phyloP scores from a whole-genome alignment of 2,329 filamentous ascomycete genomes.

The Fusarium veterinarium region DNA sequence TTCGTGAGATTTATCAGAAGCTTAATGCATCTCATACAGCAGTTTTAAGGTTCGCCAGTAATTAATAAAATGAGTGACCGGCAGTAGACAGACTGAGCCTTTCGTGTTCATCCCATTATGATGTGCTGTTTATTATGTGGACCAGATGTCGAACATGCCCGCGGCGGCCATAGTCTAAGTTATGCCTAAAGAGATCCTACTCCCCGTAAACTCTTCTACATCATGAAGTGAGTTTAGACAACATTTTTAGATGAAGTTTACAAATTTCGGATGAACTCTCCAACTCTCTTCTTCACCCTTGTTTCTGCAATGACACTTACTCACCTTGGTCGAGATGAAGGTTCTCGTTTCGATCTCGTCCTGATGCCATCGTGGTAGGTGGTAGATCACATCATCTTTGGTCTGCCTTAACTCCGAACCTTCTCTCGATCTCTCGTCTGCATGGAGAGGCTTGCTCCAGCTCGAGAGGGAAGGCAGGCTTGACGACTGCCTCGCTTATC shows the following conservation, averaged over 20 bases:
- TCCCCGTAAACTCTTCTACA: too few species aligned
- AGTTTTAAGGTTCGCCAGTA: not conserved
- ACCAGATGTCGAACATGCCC: too few species aligned
- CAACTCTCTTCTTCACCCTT: not conserved
- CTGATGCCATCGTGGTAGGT: not conserved
- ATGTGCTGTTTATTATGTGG: too few species aligned
- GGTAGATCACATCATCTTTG: not conserved
- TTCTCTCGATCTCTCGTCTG: not conserved
- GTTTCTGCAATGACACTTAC: not conserved
- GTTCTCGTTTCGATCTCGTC: not conserved
- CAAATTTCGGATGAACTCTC: too few species aligned
- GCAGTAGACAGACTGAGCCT: not conserved
- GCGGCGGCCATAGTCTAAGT: not conserved
- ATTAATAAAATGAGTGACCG: not conserved
- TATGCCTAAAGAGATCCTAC: not conserved
- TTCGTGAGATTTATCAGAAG: not conserved
- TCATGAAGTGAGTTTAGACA: not conserved
- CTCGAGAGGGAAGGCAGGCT: not conserved
- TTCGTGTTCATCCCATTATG: too few species aligned
- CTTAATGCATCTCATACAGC: not conserved
- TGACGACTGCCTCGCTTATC: not conserved
- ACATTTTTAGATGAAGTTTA: not conserved
- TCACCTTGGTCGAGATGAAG: not conserved
- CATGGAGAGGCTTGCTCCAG: not conserved
- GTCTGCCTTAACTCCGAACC: not conserved